phyloP scores from a whole-genome alignment of 768 basidiomycete species.

The Amanita molliuscula region DNA sequence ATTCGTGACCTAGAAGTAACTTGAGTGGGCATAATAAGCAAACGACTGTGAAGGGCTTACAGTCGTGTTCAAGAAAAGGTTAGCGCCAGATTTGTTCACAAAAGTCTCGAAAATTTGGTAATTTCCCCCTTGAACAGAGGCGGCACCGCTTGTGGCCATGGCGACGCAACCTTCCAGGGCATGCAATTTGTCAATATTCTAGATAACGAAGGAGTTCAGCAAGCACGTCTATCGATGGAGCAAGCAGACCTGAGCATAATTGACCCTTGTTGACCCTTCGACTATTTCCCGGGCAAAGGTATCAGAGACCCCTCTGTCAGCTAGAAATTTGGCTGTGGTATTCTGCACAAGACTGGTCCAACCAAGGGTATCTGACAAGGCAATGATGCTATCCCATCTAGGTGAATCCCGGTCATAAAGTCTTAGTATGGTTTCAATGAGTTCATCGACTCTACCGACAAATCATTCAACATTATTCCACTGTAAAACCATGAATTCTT shows the following conservation, averaged over 20 bases:
- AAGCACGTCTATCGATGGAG: not conserved
- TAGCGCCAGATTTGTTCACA: conserved; percentile 57
- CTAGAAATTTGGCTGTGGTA: conserved; percentile 49
- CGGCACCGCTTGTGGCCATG: conserved; percentile 63
- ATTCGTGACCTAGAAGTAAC: conserved; percentile 33
- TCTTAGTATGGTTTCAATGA: conserved; percentile 39
- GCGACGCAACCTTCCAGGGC: conserved; percentile 63
- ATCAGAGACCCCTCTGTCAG: conserved; percentile 39
- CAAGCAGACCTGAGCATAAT: conserved; percentile 61
- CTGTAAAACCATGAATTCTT: conserved; percentile 11
- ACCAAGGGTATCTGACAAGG: conserved; percentile 40
- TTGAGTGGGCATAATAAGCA: not conserved
- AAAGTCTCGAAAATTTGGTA: conserved; percentile 80
- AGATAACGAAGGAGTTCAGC: not conserved
- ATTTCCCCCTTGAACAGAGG: conserved; percentile 69
- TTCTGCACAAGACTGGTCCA: conserved; percentile 40
- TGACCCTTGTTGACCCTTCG: conserved; percentile 73
- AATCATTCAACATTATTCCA: not conserved
- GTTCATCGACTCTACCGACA: conserved; percentile 38
- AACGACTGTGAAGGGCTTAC: conserved; percentile 24
- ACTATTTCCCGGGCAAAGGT: conserved; percentile 64
- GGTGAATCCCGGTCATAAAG: conserved; percentile 48
- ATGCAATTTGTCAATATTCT: conserved; percentile 67
- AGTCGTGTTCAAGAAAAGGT: conserved; percentile 57
- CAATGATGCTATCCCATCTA: conserved; percentile 52